A percentile compares a stretch with the other conserved stretches of the same genome.
Conservation (phyloP, 2,329 filamentous ascomycete species). For the Cyphellophora attinorum region DNA sequence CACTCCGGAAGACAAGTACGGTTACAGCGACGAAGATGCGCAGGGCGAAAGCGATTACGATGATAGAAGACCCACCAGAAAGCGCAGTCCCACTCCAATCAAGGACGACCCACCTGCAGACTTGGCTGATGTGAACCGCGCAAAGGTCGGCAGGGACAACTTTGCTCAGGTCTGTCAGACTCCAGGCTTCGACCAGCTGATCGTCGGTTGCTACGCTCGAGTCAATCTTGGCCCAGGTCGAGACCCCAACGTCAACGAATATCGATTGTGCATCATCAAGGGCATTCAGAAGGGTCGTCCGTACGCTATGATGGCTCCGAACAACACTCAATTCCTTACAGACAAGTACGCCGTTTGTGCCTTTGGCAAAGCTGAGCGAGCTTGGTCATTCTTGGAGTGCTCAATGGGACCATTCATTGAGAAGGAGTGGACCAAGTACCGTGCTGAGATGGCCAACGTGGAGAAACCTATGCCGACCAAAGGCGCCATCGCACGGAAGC, state of each 20-base stretch:
- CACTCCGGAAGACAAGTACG: conserved; percentile 43
- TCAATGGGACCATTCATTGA: conserved; percentile 82
- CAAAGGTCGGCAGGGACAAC: conserved; percentile 72
- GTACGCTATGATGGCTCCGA: conserved; percentile 68
- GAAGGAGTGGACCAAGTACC: conserved; percentile 73
- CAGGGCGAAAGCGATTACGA: conserved; percentile 76
- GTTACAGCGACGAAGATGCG: conserved; percentile 49
- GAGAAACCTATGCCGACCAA: conserved; percentile 66
- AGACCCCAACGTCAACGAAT: conserved; percentile 63
- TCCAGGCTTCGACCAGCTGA: conserved; percentile 73
- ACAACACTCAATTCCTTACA: conserved; percentile 69
- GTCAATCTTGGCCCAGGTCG: conserved; percentile 73
- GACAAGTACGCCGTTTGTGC: conserved; percentile 76
- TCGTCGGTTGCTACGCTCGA: conserved; percentile 76
- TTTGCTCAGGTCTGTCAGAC: conserved; percentile 91
- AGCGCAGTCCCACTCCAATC: conserved; percentile 38
- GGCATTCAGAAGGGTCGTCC: conserved; percentile 74
- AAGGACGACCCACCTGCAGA: conserved; percentile 62
- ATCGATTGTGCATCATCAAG: conserved; percentile 83
- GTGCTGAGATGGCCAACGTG: conserved; percentile 63
- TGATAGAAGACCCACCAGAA: conserved; percentile 47
- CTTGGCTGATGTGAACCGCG: conserved; percentile 72
- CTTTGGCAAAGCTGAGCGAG: conserved; percentile 72
- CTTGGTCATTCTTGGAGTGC: conserved; percentile 84
- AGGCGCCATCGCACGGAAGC: conserved; percentile 58